phyloP scores from a whole-genome alignment of 495 filamentous ascomycete species.

The Aspergillus incahuasiensis region DNA sequence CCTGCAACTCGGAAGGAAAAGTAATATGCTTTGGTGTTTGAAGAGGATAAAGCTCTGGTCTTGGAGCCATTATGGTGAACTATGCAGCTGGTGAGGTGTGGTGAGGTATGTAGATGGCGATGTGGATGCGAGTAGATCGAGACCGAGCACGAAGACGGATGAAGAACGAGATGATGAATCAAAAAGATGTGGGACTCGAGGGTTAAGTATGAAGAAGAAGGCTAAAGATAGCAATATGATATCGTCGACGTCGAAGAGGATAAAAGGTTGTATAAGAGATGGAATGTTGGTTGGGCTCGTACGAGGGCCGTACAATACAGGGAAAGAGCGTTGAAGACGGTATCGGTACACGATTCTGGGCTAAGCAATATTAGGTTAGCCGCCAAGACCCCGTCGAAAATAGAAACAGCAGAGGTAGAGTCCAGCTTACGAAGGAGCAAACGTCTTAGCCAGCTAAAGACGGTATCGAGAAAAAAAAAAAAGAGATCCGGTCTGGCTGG shows the following conservation, averaged over 20 bases:
- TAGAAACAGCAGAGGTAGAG: not conserved
- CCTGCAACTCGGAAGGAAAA: constrained; percentile 17
- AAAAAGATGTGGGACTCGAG: not conserved
- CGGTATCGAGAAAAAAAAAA: not conserved
- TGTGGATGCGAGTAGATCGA: not conserved
- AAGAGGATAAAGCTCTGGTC: constrained; percentile 15
- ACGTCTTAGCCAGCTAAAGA: not conserved
- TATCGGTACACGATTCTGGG: not conserved
- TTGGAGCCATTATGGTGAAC: constrained; percentile 14
- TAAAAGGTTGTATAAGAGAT: constrained; percentile 5
- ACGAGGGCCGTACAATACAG: not conserved
- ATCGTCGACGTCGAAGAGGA: not conserved
- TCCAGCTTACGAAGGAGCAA: not conserved
- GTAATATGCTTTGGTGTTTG: constrained; percentile 13
- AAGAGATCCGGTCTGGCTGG: not conserved
- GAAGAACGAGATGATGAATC: not conserved
- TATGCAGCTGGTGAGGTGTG: not conserved
- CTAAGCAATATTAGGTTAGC: not conserved
- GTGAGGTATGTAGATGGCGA: not conserved
- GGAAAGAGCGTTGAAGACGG: not conserved
- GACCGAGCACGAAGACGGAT: not conserved
- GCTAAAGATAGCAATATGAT: constrained; percentile 4
- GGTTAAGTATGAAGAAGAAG: not conserved
- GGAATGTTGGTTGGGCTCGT: not conserved
- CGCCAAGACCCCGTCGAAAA: constrained; percentile 1